These are phyloP conservation scores for Coniella vitis DNA, from an alignment of 2,329 filamentous ascomycete genomes.

Conservation along the genomic window DNA sequence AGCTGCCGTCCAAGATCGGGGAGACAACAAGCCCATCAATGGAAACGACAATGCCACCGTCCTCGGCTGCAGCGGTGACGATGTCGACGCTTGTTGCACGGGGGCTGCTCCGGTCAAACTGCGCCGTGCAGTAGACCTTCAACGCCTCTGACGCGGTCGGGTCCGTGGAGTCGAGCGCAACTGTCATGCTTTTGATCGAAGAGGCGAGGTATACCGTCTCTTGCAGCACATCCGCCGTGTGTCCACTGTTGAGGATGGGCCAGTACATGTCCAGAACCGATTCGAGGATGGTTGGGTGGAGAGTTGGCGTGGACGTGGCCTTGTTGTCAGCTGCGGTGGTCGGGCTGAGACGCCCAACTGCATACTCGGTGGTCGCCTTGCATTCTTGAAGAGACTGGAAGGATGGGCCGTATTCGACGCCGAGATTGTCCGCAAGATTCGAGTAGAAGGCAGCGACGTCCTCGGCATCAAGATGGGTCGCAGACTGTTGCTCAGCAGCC, in stretches of 20 bases:
- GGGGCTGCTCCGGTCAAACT: conserved; percentile 23
- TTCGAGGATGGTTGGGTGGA: conserved; percentile 34
- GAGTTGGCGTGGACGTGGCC: conserved; percentile 33
- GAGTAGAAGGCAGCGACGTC: conserved; percentile 36
- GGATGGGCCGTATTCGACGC: conserved; percentile 42
- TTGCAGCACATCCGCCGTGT: conserved; percentile 23
- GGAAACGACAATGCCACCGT: conserved; percentile 22
- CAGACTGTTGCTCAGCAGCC: background rate
- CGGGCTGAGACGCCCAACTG: conserved; percentile 25
- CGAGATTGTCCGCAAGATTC: conserved; percentile 33
- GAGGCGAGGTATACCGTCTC: conserved; percentile 37
- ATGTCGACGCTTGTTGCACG: conserved; percentile 31
- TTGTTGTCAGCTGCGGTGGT: conserved; percentile 27
- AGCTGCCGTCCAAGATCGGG: conserved; percentile 31
- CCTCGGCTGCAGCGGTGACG: conserved; percentile 23
- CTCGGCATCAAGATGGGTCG: background rate
- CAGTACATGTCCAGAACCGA: conserved; percentile 36
- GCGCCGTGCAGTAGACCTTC: conserved; percentile 30
- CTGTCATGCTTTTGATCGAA: conserved; percentile 31
- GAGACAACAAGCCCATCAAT: conserved; percentile 32
- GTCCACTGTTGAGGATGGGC: conserved; percentile 26
- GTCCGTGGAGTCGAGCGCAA: conserved; percentile 26
- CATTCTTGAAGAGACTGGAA: conserved; percentile 46
- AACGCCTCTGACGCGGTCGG: conserved; percentile 26
- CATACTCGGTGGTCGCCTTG: conserved; percentile 28